A percentile compares a stretch with the other conserved stretches of the same genome.
These are phyloP conservation scores for Eutrema salsugineum DNA, from an alignment of 441 rosid genomes.

Conservation along the genomic window DNA sequence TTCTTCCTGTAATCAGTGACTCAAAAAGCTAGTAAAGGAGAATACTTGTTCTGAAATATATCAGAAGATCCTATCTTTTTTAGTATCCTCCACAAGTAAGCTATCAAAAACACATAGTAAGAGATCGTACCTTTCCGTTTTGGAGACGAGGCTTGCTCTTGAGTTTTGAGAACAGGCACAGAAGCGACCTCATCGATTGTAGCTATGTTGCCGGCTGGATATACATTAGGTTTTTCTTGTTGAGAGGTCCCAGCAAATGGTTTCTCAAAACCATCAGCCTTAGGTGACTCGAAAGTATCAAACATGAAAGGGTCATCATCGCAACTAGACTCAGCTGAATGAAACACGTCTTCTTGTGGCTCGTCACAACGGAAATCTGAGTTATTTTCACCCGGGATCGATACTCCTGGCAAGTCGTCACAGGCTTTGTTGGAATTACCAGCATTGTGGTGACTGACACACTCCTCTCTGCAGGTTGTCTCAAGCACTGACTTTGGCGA, in stretches of 20 bases:
- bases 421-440: slow-evolving; percentile 12
- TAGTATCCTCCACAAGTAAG: neutral
- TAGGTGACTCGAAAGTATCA: slow-evolving; percentile 26
- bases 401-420: neutral
- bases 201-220: neutral
- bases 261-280: slow-evolving; percentile 18
- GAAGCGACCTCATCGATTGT: neutral
- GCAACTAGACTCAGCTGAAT: slow-evolving; percentile 13
- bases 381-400: neutral
- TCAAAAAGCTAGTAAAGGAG: too few relatives aligned
- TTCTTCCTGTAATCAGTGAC: neutral
- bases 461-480: slow-evolving; percentile 27
- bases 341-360: slow-evolving; percentile 16
- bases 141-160: slow-evolving; percentile 10
- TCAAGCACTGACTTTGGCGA: slow-evolving; percentile 84
- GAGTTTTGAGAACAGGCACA: slow-evolving; percentile 6
- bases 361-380: slow-evolving; percentile 9
- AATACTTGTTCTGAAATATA: neutral
- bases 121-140: slow-evolving; percentile 31
- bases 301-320: slow-evolving; percentile 15
- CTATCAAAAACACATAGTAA: neutral
- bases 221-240: neutral
- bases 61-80: neutral
- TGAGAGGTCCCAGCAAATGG: slow-evolving; percentile 9
- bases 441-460: slow-evolving; percentile 3